Conservation (phyloP, 352 stramenopile genomes). For the Phytophthora colocasiae region DNA sequence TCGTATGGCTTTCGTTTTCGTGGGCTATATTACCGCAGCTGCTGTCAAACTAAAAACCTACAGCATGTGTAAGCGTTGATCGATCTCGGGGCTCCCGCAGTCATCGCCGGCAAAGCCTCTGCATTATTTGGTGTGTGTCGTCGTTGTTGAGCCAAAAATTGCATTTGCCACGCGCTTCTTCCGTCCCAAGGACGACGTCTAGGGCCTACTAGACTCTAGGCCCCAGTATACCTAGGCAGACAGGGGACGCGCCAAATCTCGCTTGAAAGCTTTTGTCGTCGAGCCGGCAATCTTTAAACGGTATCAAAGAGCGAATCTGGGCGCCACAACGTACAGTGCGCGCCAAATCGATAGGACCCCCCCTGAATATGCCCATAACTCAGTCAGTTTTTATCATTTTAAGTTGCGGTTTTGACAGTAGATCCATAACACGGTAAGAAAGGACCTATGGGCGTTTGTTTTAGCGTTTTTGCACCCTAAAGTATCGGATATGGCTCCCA, state of each 20-base stretch:
- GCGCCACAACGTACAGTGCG: conserved; percentile 19
- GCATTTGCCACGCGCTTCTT: conserved; percentile 29
- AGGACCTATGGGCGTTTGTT: too few species aligned
- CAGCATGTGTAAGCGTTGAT: conserved; percentile 1
- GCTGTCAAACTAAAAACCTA: not conserved
- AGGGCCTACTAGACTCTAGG: too few species aligned
- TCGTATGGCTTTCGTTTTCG: too few species aligned
- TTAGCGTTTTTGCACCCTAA: too few species aligned
- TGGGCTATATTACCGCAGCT: not conserved
- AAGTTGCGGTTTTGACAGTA: too few species aligned
- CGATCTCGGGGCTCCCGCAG: conserved; percentile 9
- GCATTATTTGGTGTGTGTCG: conserved; percentile 21
- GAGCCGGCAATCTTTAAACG: conserved; percentile 25
- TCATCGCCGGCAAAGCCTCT: conserved; percentile 18
- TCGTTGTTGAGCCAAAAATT: conserved; percentile 30
- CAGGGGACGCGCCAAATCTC: conserved; percentile 17
- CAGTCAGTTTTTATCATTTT: too few species aligned
- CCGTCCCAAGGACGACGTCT: conserved; percentile 5
- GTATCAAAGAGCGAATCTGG: conserved; percentile 22
- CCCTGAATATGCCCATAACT: too few species aligned
- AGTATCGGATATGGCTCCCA: too few species aligned
- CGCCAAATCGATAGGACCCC: too few species aligned
- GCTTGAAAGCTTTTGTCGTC: conserved; percentile 23
- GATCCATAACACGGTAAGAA: too few species aligned
- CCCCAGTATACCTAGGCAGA: conserved; percentile 22